These are phyloP conservation scores for Tricholoma terreum DNA, from an alignment of 768 basidiomycete genomes.

Conservation along the genomic window DNA sequence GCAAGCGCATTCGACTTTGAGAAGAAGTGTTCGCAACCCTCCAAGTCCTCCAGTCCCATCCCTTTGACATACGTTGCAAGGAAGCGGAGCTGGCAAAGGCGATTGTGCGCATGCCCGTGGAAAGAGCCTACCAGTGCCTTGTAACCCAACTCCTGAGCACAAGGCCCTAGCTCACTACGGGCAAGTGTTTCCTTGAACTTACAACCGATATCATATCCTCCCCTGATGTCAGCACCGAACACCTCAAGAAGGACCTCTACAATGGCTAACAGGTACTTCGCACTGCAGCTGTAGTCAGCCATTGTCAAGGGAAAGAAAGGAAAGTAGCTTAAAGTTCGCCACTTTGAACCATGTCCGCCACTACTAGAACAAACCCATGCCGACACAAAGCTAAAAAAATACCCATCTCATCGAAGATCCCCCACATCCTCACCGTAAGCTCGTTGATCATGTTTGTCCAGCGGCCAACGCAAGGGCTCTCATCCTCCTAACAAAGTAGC, in stretches of 20 bases:
- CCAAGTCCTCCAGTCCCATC: constrained; percentile 27
- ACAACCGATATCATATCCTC: constrained; percentile 28
- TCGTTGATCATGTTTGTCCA: constrained; percentile 21
- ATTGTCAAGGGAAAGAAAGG: background rate
- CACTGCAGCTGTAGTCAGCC: constrained; percentile 9
- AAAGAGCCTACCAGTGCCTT: constrained; percentile 16
- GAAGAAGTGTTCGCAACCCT: constrained; percentile 27
- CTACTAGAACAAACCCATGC: constrained; percentile 22
- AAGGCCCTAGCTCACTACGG: constrained; percentile 15
- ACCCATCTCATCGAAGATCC: constrained; percentile 26
- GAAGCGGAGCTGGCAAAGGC: constrained; percentile 20
- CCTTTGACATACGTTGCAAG: constrained; percentile 25
- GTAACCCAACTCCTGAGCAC: constrained; percentile 1
- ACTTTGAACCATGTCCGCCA: constrained; percentile 17
- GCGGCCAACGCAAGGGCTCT: constrained; percentile 14
- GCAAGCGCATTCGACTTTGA: constrained; percentile 25
- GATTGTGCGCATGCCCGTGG: constrained; percentile 27
- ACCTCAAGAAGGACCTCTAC: constrained; percentile 11
- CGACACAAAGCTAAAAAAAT: constrained; percentile 24
- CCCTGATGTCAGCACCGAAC: constrained; percentile 12
- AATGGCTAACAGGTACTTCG: constrained; percentile 26
- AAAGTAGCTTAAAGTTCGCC: constrained; percentile 24
- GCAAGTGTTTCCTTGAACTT: constrained; percentile 21
- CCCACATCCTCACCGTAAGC: constrained; percentile 19
- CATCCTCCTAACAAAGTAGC: background rate